These are phyloP conservation scores for Ambrosia trifida DNA, from an alignment of 129 eudicot genomes.

Conservation along the genomic window DNA sequence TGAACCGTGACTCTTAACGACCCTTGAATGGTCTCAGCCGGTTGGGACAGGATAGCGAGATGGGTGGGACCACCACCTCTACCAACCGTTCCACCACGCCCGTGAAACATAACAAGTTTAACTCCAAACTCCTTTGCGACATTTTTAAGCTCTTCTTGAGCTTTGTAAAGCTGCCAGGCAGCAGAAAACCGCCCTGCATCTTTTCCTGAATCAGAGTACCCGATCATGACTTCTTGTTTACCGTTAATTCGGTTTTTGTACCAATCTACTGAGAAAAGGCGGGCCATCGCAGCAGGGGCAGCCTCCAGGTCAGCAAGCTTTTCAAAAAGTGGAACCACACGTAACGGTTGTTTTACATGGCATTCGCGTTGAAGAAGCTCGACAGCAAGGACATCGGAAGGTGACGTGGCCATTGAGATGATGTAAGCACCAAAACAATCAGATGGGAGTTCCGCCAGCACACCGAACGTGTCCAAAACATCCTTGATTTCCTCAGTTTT, in stretches of 20 bases:
- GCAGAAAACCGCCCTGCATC: conserved; percentile 96
- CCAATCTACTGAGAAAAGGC: conserved; percentile 96
- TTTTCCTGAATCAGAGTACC: conserved; percentile 96
- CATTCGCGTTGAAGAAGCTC: conserved; percentile 97
- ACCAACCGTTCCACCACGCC: conserved; percentile 98
- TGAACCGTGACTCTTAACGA: conserved; percentile 95
- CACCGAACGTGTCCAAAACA: conserved; percentile 80
- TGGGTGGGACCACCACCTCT: conserved; percentile 99
- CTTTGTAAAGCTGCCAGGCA: conserved; percentile 95
- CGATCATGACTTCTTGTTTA: conserved; percentile 98
- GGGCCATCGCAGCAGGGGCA: conserved; percentile 95
- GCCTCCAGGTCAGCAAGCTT: conserved; percentile 88
- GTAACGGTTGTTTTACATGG: conserved; percentile 73
- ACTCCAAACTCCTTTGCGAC: conserved; percentile 84
- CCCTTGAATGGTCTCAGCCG: conserved; percentile 91
- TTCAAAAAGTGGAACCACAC: conserved; percentile 96
- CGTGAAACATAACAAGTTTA: conserved; percentile 96
- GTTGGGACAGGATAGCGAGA: conserved; percentile 95
- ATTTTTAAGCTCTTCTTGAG: conserved; percentile 90
- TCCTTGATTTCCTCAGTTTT: conserved; percentile 92
- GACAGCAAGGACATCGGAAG: conserved; percentile 95
- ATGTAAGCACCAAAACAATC: conserved; percentile 99
- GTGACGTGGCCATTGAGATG: conserved; percentile 96
- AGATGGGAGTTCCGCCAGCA: conserved; percentile 84
- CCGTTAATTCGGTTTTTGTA: conserved; percentile 84